These are phyloP conservation scores for Dendrobium huoshanense DNA, from an alignment of 106 monocot genomes.

Conservation along the genomic window DNA sequence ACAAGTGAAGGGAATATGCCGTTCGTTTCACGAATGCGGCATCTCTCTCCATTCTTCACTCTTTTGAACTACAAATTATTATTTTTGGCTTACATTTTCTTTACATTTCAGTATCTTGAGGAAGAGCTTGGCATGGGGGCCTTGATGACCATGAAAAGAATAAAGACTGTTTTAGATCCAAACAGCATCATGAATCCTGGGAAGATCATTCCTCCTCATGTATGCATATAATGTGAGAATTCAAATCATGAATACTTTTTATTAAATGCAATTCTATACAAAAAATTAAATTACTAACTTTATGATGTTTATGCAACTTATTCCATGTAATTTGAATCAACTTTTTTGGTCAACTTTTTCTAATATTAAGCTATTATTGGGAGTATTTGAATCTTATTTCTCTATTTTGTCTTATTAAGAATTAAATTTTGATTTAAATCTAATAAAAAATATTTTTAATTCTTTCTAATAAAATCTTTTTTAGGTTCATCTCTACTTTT, in stretches of 20 bases:
- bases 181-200: conserved; percentile 98
- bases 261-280: background rate
- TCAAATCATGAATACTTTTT: background rate
- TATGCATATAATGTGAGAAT: conserved; percentile 43
- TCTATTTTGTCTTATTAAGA: too few relatives aligned
- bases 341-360: too few relatives aligned
- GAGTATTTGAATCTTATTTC: too few relatives aligned
- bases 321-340: background rate
- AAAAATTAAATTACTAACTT: background rate
- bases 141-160: conserved; percentile 91
- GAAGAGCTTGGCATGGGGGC: conserved; percentile 78
- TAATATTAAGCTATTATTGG: too few relatives aligned
- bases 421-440: too few relatives aligned
- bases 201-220: conserved; percentile 87
- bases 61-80: too few relatives aligned
- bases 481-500: too few relatives aligned
- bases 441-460: too few relatives aligned
- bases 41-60: too few relatives aligned
- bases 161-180: conserved; percentile 81
- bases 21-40: too few relatives aligned
- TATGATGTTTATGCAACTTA: background rate
- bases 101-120: conserved; percentile 59
- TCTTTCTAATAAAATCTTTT: too few relatives aligned
- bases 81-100: background rate
- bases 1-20: too few relatives aligned